Base-by-base conservation (phyloP, 1,139 yeast genomes). In the Kodamaea ohmeri region DNA sequence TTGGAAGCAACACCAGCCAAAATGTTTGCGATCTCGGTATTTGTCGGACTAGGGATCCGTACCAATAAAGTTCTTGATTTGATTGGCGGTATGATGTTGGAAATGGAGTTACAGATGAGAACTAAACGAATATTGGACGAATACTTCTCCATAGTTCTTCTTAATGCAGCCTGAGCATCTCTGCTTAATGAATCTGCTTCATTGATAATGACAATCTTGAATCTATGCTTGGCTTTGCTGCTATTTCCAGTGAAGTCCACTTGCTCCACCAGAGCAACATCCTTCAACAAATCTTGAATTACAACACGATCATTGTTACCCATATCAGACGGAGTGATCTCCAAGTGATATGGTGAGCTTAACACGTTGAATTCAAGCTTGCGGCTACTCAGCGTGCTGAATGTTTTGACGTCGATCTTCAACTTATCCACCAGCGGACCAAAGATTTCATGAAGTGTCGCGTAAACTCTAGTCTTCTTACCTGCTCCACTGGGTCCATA, bases 401-500 rank as follows among this genome's bases (percentile, higher is more conserved):
- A 87, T 3, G 85, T 80, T 50, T 95, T 83, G 28, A 90, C 86
- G 55, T 90, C 97, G 39, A 92, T 89, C 61, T 89, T 90, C 65
- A 92, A 73, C 55, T 62, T 83, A 47, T 86, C 92, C 16, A 86
- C 89, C 40, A 83, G 85, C 3, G 83, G 62, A 1, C 97, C 97
- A 55, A 83, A 92, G 37, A 92, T 71, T 52, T 87, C 90, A 42
- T 80, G 73, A 39, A 92, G 65, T 3, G 95, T 73, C 7, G 95
- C 81, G 62, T 89, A 76, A 13, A 90, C 87, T 50, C 98, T 76
- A 3, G 98, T 94, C 67, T 92, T 94, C 60, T 92, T 92, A 43
- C 99, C 99, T 13, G 96, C 86, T 4, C 99, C 99, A 34, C 90
- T 80, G 1, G 98, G 97, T 0, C 99, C 99, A 58, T 90, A 90